A percentile compares a stretch with the other conserved stretches of the same genome.
Conservation (phyloP, 116 monocot species). For the Phalaenopsis hybrid region DNA sequence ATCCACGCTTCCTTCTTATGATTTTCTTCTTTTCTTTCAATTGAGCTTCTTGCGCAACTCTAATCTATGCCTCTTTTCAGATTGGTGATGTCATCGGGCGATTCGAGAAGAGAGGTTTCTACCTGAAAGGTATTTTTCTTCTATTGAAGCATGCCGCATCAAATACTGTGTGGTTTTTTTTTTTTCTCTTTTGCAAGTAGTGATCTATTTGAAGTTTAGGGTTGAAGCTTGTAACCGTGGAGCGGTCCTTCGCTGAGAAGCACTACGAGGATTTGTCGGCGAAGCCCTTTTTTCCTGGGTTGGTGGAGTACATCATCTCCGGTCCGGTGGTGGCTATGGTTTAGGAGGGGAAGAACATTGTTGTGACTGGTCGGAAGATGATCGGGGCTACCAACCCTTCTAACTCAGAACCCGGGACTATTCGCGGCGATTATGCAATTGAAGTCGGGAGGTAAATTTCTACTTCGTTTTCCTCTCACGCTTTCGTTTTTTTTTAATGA, state of each 20-base stretch:
- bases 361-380: conserved; percentile 75
- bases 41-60: background rate
- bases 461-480: background rate
- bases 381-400: conserved; percentile 84
- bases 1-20: background rate
- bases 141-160: background rate
- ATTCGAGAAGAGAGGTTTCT: conserved; percentile 93
- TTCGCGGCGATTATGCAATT: conserved; percentile 79
- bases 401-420: conserved; percentile 76
- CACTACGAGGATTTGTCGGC: conserved; percentile 80
- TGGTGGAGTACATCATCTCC: conserved; percentile 88
- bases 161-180: background rate
- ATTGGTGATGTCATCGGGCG: conserved; percentile 76
- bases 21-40: background rate
- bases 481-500: background rate
- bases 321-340: conserved; percentile 95
- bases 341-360: conserved; percentile 87
- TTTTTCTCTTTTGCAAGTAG: too few species aligned
- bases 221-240: conserved; percentile 73
- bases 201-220: conserved; percentile 20
- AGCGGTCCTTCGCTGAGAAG: conserved; percentile 79
- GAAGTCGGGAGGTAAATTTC: conserved; percentile 63
- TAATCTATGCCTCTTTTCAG: conserved; percentile 23
- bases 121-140: conserved; percentile 50
- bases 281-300: conserved; percentile 73